These are phyloP conservation scores for Colletotrichum sublineola DNA, from an alignment of 2,329 filamentous ascomycete species.

Conservation along the genomic window DNA sequence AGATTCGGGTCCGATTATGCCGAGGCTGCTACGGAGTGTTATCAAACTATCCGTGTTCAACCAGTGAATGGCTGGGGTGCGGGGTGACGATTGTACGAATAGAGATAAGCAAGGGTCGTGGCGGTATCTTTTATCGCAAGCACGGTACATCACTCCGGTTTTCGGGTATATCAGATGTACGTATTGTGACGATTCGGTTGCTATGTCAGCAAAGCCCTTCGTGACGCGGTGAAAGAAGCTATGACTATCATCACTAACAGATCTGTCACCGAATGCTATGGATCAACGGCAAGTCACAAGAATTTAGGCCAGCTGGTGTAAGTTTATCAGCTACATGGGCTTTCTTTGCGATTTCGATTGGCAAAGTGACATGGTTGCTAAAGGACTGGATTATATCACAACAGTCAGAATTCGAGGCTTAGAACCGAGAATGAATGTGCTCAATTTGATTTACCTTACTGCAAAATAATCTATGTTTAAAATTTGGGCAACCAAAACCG, in stretches of 20 bases:
- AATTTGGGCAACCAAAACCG: background rate
- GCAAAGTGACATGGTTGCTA: background rate
- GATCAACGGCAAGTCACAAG: background rate
- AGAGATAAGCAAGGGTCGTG: slow-evolving; percentile 39
- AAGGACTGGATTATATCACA: background rate
- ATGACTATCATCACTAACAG: background rate
- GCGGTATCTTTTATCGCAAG: background rate
- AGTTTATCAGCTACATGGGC: background rate
- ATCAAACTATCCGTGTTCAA: background rate
- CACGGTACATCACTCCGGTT: slow-evolving; percentile 10
- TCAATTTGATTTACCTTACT: no score
- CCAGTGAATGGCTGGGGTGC: slow-evolving; percentile 15
- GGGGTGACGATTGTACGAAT: background rate
- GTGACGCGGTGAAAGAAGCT: no score
- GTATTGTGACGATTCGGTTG: no score
- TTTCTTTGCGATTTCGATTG: background rate
- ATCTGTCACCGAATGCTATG: background rate
- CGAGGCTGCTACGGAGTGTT: background rate
- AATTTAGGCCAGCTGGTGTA: background rate
- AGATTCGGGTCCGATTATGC: background rate
- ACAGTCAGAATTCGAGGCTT: background rate
- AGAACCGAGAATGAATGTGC: background rate
- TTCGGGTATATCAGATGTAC: slow-evolving; percentile 1
- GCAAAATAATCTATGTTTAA: background rate
- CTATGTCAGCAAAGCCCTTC: background rate